Base-by-base conservation (phyloP, 1,139 yeast species). In the Sugiyamaella pinicola region DNA sequence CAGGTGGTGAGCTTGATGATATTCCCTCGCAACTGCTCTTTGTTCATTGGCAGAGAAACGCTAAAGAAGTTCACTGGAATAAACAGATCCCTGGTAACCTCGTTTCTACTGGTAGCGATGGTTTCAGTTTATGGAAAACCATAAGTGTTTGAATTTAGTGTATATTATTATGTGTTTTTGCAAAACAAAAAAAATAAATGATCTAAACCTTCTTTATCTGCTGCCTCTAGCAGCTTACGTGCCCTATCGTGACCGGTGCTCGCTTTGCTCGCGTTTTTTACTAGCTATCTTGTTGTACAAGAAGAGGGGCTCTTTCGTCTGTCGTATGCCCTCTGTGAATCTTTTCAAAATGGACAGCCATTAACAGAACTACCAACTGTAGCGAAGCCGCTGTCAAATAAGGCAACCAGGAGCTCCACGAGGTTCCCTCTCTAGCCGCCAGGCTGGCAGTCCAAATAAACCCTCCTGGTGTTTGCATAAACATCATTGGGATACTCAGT, bases 31-130 rank as follows among this genome's bases (percentile, higher is more conserved):
- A 93, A 71, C 79, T 95, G 65, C 77, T 93, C 69, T 93, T 93
- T 75, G 96, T 93, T 47, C 99, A 93, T 69, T 93, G 98, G 98
- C 99, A 95, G 75, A 84, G 85, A 64, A 95, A 91, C 66, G 97
- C 93, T 52, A 93, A 93, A 75, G 99, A 93, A 69, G 96, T 91
- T 41, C 88, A 96, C 73, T 93, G 99, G 98, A 97, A 93, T 72
- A 82, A 77, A 66, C 99, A 95, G 74, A 88, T 95, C 58, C 99
- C 99, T 3, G 99, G 99, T 45, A 85, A 95, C 64, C 78, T 95
- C 68, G 89, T 90, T 13, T 85, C 96, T 62, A 93, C 99, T 3
- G 98, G 99, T 60, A 86, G 95, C 41, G 98, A 91, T 64, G 99
- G 99, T 43, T 78, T 93, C 69, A 87, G 89, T 66, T 76, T 93